A percentile compares a stretch with the other conserved stretches of the same genome.
Evolutionary conservation across 179 eudicot genomes (phyloP).

Genomic region (Pouteria campechiana): DNA sequence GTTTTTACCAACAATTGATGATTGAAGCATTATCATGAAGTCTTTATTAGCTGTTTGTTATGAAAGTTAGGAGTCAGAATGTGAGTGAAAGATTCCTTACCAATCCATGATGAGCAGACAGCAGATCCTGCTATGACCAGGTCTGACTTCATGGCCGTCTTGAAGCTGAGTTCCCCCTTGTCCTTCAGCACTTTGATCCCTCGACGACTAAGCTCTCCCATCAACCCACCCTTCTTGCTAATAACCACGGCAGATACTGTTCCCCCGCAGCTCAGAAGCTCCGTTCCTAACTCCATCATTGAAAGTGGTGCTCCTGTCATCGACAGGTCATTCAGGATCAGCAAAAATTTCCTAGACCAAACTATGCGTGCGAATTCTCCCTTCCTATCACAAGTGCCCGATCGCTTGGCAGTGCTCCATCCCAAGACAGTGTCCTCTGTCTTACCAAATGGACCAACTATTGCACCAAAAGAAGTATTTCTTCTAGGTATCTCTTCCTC

Average conservation of each 20-base stretch:
- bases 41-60: no score
- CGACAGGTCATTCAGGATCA: slow-evolving; percentile 88
- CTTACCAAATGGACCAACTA: slow-evolving; percentile 90
- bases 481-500: slow-evolving; percentile 57
- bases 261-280: slow-evolving; percentile 95
- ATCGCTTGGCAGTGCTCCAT: slow-evolving; percentile 90
- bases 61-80: not conserved
- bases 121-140: slow-evolving; percentile 98
- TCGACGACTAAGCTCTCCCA: slow-evolving; percentile 79
- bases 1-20: no score
- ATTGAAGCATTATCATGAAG: no score
- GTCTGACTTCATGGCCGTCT: slow-evolving; percentile 88
- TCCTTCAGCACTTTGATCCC: slow-evolving; percentile 79
- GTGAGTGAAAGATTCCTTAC: slow-evolving; percentile 22
- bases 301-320: slow-evolving; percentile 99
- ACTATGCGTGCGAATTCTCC: slow-evolving; percentile 82
- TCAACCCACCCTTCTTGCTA: slow-evolving; percentile 79
- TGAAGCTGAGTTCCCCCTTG: slow-evolving; percentile 70
- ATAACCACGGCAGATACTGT: slow-evolving; percentile 78
- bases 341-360: slow-evolving; percentile 88
- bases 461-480: slow-evolving; percentile 56
- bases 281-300: slow-evolving; percentile 92
- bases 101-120: slow-evolving; percentile 93
- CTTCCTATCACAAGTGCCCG: slow-evolving; percentile 89
- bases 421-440: slow-evolving; percentile 69